These are phyloP conservation scores for Cicer yamashitae DNA, from an alignment of 306 rosid species.

Conservation along the genomic window DNA sequence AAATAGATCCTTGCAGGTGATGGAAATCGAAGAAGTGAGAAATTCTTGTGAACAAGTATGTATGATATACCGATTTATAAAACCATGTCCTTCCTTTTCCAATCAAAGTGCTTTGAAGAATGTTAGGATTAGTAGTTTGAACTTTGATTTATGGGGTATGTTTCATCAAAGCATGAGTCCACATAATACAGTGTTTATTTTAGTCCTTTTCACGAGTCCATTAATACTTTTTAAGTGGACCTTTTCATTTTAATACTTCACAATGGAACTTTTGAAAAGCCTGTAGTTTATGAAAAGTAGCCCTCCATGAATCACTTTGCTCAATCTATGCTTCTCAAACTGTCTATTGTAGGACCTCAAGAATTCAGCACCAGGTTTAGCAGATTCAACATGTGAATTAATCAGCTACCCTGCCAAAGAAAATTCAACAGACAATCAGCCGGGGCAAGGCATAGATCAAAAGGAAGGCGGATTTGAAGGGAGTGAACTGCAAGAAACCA, in stretches of 20 bases:
- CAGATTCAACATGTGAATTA: slow-evolving; percentile 43
- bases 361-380: slow-evolving; percentile 39
- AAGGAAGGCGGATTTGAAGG: slow-evolving; percentile 29
- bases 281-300: slow-evolving; percentile 27
- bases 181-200: not conserved
- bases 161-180: slow-evolving; percentile 22
- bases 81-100: slow-evolving; percentile 22
- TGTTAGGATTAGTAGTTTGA: slow-evolving; percentile 12
- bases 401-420: slow-evolving; percentile 37
- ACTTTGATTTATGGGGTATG: slow-evolving; percentile 24
- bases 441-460: slow-evolving; percentile 30
- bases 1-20: slow-evolving; percentile 44
- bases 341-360: slow-evolving; percentile 50
- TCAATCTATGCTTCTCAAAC: slow-evolving; percentile 38
- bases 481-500: slow-evolving; percentile 47
- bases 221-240: slow-evolving; percentile 3
- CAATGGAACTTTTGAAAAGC: slow-evolving; percentile 10
- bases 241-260: slow-evolving; percentile 5
- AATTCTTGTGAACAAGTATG: slow-evolving; percentile 42
- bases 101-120: slow-evolving; percentile 16
- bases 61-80: slow-evolving; percentile 3
- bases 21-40: slow-evolving; percentile 40
- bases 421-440: slow-evolving; percentile 40
- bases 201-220: not conserved
- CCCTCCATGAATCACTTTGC: slow-evolving; percentile 29